Base-by-base conservation (phyloP, 169 alveolate genomes). In the Cryptosporidium sp. region DNA sequence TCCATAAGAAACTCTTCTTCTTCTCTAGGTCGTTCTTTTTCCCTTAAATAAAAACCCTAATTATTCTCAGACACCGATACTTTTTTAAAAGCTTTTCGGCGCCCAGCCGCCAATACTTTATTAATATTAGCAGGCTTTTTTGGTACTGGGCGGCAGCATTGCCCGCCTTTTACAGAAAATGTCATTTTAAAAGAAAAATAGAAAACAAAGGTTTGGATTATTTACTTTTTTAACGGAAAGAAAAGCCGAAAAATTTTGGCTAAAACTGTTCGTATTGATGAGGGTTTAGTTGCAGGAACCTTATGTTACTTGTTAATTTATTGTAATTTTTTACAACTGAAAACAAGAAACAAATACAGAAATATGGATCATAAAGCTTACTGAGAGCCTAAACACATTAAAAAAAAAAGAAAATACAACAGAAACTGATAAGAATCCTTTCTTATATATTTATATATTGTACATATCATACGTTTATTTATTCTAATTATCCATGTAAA, bases 291-390 rank as follows among this genome's bases (percentile, higher is more conserved):
- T 56, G 67, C 37, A 56, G 5, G 67, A 7, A 16, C 16, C 1
- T 26, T 23, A 7, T 21, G 31, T 21, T 56, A 2, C 35, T 10
- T 2, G 37, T 23, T 23, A n/a, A 56, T 56, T 23, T 56, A 16
- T 56, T n/a, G 37, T 10, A 9, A 56, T n/a, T 3, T 1, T 8
- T 9, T 26, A 10, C 35, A 23, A 56, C 37, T 16, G 18, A 2
- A 56, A n/a, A 29, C n/a, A 2, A 7, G 35, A 56, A 56, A 56
- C 37, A 16, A 23, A 26, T 37, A n/a, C 67, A 56, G 65, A 53
- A 56, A 23, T 56, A 56, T 56, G 67, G 67, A 56, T 56, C 67
- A 56, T 56, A 56, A 9, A 26, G 67, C 37, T 26, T 23, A 23
- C 67, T 23, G 37, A 56, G 14, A 56, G 14, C 35, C 14, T 56